Percentiles rank a stretch among this genome's conserved stretches.
phyloP scores from a whole-genome alignment of 192 early-diverging fungal genomes.

The Backusella tuberculispora region DNA sequence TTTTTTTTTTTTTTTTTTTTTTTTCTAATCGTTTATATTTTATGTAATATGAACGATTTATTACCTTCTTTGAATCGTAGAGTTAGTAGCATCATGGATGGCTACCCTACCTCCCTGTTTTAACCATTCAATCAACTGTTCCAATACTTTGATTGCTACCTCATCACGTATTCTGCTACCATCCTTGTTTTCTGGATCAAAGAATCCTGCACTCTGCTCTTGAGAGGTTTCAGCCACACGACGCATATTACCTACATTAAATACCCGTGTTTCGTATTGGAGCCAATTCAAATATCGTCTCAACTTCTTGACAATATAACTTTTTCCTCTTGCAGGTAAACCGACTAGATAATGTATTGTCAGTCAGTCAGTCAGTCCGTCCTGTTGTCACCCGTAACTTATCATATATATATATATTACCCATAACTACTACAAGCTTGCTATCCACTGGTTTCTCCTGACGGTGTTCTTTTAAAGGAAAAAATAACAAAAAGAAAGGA shows the following conservation, averaged over 20 bases:
- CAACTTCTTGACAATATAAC: conserved; percentile 95
- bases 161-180: conserved; percentile 82
- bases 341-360: conserved; percentile 63
- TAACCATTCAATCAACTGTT: conserved; percentile 91
- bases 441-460: conserved; percentile 77
- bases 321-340: conserved; percentile 93
- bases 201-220: conserved; percentile 82
- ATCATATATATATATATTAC: conserved; percentile 29
- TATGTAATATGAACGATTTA: not conserved
- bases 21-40: not conserved
- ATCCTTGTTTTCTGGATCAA: conserved; percentile 86
- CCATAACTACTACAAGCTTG: conserved; percentile 94
- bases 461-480: conserved; percentile 31
- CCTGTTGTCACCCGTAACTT: not conserved
- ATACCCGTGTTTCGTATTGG: conserved; percentile 80
- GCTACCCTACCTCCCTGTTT: conserved; percentile 86
- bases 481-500: not conserved
- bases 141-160: conserved; percentile 88
- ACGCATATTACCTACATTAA: conserved; percentile 96
- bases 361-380: not conserved
- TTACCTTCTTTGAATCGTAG: conserved; percentile 79
- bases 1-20: not conserved
- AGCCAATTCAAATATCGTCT: conserved; percentile 86
- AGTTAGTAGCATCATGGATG: conserved; percentile 96
- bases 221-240: conserved; percentile 59